A percentile compares a stretch with the other conserved stretches of the same genome.
Evolutionary conservation across 805 yeast genomes (phyloP).

Genomic region (Ogataea allantospora): DNA sequence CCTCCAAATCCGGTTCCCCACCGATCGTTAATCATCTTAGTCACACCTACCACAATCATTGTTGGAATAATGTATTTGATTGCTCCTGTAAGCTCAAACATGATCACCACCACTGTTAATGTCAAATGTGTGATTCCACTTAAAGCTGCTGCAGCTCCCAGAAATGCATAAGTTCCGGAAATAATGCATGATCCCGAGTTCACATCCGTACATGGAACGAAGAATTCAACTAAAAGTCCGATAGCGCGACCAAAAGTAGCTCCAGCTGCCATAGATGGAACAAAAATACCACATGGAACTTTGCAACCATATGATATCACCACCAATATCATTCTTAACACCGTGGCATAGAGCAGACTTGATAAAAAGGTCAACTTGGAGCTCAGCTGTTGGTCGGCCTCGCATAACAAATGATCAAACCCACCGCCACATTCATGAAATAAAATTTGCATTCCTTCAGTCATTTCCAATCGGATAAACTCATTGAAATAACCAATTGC

Average conservation of each 20-base stretch:
- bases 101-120: slow-evolving; percentile 88
- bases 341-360: slow-evolving; percentile 67
- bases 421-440: slow-evolving; percentile 74
- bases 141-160: slow-evolving; percentile 94
- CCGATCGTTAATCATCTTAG: slow-evolving; percentile 72
- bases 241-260: slow-evolving; percentile 90
- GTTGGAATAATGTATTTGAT: slow-evolving; percentile 87
- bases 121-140: slow-evolving; percentile 94
- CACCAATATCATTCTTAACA: slow-evolving; percentile 67
- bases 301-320: slow-evolving; percentile 87
- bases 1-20: slow-evolving; percentile 76
- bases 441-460: slow-evolving; percentile 86
- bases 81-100: slow-evolving; percentile 97
- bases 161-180: slow-evolving; percentile 92
- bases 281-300: slow-evolving; percentile 97
- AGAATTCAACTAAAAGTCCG: slow-evolving; percentile 65
- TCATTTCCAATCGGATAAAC: slow-evolving; percentile 85
- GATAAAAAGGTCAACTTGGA: slow-evolving; percentile 38
- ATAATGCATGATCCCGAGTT: slow-evolving; percentile 60
- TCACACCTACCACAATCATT: slow-evolving; percentile 91
- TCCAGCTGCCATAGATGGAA: slow-evolving; percentile 96
- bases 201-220: slow-evolving; percentile 34
- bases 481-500: slow-evolving; percentile 78
- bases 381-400: slow-evolving; percentile 22
- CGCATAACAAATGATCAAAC: slow-evolving; percentile 41